Percentiles rank a stretch among this genome's conserved stretches.
Conservation (phyloP, 192 early-diverging fungal genomes). For the Umbelopsis ramanniana region DNA sequence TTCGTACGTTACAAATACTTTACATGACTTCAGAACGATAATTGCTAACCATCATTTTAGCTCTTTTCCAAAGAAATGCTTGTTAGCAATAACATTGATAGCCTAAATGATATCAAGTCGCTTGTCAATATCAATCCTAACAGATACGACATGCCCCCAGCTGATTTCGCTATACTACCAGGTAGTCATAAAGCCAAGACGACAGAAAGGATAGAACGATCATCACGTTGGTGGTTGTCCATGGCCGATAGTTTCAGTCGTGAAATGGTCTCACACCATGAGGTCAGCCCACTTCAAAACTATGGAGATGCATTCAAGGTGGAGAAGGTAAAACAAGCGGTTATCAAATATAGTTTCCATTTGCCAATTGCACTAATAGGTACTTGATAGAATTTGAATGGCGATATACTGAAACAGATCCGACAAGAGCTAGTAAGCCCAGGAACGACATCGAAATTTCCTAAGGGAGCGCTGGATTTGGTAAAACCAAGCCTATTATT, state of each 20-base stretch:
- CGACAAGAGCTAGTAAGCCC: background rate
- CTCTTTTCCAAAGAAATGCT: background rate
- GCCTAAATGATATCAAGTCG: background rate
- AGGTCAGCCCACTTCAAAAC: background rate
- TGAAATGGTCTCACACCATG: background rate
- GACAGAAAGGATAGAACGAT: conserved; percentile 2
- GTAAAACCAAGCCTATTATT: background rate
- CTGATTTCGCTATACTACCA: too few species aligned
- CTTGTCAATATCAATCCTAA: background rate
- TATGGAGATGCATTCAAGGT: background rate
- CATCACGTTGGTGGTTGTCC: conserved; percentile 6
- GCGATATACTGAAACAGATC: background rate
- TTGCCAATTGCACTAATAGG: background rate
- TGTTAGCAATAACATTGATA: background rate
- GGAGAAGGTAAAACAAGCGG: background rate
- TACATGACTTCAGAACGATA: background rate
- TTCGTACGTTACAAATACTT: background rate
- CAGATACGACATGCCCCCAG: background rate
- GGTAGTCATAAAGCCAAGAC: background rate
- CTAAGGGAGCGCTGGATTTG: background rate
- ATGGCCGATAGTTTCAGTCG: background rate
- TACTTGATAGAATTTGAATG: background rate
- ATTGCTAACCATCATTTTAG: background rate
- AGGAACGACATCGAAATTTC: background rate
- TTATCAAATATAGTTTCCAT: background rate